Base-by-base conservation (phyloP, 306 rosid species). In the Sphenostylis stenocarpa region DNA sequence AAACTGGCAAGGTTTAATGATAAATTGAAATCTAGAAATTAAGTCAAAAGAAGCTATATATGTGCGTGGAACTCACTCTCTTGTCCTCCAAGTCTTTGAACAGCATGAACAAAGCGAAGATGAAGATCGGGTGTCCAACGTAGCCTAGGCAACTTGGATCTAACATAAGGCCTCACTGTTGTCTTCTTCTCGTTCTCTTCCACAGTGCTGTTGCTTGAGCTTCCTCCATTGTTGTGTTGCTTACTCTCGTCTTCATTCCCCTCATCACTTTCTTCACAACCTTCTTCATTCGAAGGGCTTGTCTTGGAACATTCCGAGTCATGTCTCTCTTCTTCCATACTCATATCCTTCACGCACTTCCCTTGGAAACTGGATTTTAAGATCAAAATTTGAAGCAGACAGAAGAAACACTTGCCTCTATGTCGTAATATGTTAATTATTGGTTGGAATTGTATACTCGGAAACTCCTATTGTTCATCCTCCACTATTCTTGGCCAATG, bases 101-200 rank as follows among this genome's bases (percentile, higher is more conserved):
- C 88, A 31, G 98, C 96, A 83, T 95, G 91, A 84, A 90, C 74
- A 60, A 95, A 95, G 5, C 98, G 93, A 76, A 83, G 90, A 73
- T 95, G 98, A 58, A 95, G 98, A 84, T 95, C 97, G 6, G 92
- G 93, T 0, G 97, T 95, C 98, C 98, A 95, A 38, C 97, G 90
- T 34, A 95, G 91, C 74, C 98, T 82, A 0, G 98, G 97, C 77
- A 86, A 52, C 85, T 95, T 95, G 75, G 98, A 95, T 95, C 98
- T 86, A 77, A 92, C 92, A 81, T 95, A 95, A 9, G 93, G 97
- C n/a, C 98, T 80, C 39, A 92, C 97, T 1, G 88, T 70, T 47
- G 81, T 26, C 34, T 84, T 82, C 85, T 88, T 89, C 45, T 85
- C 89, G 3, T 56, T 91, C 73, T 91, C 98, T 72, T 94, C 98